Percentiles rank a stretch among this genome's conserved stretches.
phyloP scores from a whole-genome alignment of 192 early-diverging fungal genomes.

The Mortierella hygrophila region DNA sequence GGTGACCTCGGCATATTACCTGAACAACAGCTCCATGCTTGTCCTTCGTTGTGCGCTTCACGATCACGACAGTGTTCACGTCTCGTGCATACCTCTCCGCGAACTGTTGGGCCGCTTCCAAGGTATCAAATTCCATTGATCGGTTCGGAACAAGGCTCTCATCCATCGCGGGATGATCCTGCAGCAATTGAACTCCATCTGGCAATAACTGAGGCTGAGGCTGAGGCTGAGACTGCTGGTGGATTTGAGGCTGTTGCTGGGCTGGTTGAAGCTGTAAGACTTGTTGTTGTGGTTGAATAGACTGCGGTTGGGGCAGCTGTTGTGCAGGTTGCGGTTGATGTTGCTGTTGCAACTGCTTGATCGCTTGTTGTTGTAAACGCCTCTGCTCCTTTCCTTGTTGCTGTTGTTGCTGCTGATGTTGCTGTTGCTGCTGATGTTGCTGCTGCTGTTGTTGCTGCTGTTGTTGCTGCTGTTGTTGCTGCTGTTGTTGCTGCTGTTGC shows the following conservation, averaged over 20 bases:
- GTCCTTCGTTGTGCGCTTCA: constrained; percentile 52
- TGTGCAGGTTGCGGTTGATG: constrained; percentile 13
- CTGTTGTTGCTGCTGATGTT: constrained; percentile 21
- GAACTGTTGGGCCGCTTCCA: constrained; percentile 39
- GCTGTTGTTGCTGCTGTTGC: constrained; percentile 28
- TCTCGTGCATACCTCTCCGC: constrained; percentile 43
- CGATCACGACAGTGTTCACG: constrained; percentile 43
- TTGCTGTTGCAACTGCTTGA: constrained; percentile 5
- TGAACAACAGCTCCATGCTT: constrained; percentile 48
- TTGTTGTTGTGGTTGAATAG: background rate
- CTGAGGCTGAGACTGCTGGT: constrained; percentile 10
- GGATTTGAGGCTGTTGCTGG: constrained; percentile 2
- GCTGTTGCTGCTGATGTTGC: constrained; percentile 23
- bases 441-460: constrained; percentile 17
- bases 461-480: constrained; percentile 2
- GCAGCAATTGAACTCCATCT: background rate
- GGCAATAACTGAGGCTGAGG: background rate
- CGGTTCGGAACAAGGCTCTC: constrained; percentile 29
- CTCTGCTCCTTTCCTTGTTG: constrained; percentile 33
- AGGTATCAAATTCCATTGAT: constrained; percentile 31
- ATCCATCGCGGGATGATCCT: background rate
- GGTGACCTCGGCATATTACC: constrained; percentile 6
- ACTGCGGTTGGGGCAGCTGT: background rate
- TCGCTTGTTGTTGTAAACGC: constrained; percentile 19
- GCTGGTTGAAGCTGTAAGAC: background rate